Evolutionary conservation across 169 alveolate genomes (phyloP).

Genomic region (Eimeria brunetti): DNA sequence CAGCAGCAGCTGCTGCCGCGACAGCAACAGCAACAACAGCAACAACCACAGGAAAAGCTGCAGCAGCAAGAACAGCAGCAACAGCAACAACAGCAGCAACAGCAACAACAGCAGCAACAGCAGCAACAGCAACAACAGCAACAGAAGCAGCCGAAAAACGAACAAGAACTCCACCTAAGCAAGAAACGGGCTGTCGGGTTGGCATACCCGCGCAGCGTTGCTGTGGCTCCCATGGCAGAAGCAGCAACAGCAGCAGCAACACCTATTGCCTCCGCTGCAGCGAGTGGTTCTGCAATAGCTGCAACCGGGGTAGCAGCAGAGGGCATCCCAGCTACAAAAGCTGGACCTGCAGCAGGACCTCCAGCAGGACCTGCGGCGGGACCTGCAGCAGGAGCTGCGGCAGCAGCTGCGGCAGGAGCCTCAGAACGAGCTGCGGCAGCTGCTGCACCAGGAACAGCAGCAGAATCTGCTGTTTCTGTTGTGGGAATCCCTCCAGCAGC

Average conservation of each 20-base stretch:
- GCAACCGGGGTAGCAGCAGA: not conserved
- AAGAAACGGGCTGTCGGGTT: not conserved
- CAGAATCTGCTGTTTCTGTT: not conserved
- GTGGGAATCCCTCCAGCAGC: not conserved
- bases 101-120: not conserved
- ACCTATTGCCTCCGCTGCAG: not conserved
- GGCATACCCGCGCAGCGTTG: not conserved
- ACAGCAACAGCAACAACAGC: not conserved
- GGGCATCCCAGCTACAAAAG: not conserved
- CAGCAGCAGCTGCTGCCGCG: constrained; percentile 14
- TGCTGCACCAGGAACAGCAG: too few species aligned
- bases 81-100: not conserved
- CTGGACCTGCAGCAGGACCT: not conserved
- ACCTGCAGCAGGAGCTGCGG: constrained; percentile 7
- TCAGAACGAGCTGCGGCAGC: too few species aligned
- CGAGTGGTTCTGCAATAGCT: not conserved
- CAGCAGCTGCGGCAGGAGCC: not conserved
- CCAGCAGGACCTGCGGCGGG: not conserved
- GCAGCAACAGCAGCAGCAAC: not conserved
- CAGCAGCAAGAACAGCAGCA: constrained; percentile 6
- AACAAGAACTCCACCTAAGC: not conserved
- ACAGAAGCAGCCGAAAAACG: too few species aligned
- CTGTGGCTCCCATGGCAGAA: not conserved
- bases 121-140: not conserved
- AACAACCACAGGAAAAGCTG: not conserved